Evolutionary conservation across 2,329 filamentous ascomycete genomes (phyloP).

Genomic region (Huntiella moniliformis): DNA sequence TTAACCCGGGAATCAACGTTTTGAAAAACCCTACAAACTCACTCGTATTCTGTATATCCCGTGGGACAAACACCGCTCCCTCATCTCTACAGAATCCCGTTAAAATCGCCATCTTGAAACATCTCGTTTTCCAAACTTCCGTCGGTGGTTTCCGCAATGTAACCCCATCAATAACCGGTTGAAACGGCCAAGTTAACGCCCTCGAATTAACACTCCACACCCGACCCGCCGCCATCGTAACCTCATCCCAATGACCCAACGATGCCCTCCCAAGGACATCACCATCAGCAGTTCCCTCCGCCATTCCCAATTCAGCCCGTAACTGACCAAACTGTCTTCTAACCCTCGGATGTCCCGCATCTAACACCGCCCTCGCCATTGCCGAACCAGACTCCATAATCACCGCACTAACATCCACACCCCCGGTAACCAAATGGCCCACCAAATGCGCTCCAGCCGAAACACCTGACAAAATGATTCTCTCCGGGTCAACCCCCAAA

Average conservation of each 20-base stretch:
- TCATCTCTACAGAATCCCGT: slow-evolving; percentile 57
- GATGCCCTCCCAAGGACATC: not conserved
- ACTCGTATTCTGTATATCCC: slow-evolving; percentile 23
- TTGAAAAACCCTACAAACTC: slow-evolving; percentile 44
- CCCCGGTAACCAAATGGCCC: slow-evolving; percentile 35
- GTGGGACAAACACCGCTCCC: slow-evolving; percentile 44
- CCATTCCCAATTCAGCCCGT: not conserved
- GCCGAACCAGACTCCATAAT: slow-evolving; percentile 39
- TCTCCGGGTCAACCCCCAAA: slow-evolving; percentile 40
- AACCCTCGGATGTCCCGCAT: slow-evolving; percentile 36
- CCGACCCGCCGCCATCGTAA: not conserved
- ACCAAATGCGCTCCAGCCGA: slow-evolving; percentile 46
- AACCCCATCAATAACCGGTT: slow-evolving; percentile 44
- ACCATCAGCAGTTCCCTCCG: not conserved
- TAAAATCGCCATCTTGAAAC: slow-evolving; percentile 29
- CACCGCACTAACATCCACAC: slow-evolving; percentile 23
- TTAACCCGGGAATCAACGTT: slow-evolving; percentile 34
- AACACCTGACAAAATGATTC: slow-evolving; percentile 42
- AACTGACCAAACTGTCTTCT: slow-evolving; percentile 25
- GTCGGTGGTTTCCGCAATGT: slow-evolving; percentile 23
- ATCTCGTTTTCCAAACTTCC: slow-evolving; percentile 22
- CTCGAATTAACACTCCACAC: not conserved
- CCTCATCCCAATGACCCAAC: not conserved
- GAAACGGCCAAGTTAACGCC: slow-evolving; percentile 43
- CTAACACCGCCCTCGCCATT: slow-evolving; percentile 34